Base-by-base conservation (phyloP, 805 yeast species). In the Metschnikowia lunata region DNA sequence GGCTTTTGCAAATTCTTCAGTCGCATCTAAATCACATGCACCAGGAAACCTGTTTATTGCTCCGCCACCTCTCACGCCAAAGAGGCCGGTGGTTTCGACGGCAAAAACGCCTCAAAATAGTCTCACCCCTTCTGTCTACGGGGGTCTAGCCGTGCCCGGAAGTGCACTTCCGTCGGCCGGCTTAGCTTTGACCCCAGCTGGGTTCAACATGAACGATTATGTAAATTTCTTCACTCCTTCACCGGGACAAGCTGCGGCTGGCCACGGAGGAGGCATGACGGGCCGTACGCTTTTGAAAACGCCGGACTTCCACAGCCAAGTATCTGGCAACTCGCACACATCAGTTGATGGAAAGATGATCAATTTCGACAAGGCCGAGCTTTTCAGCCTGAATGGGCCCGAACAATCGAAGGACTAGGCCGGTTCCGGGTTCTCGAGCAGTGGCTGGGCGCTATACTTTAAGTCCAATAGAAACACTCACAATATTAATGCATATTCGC, bases 141-240 rank as follows among this genome's bases (percentile, higher is more conserved):
- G 51, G n/a, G 55, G 55, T 30, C 49, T 51, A 32, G 55, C 52
- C 18, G 52, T 45, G 18, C 50, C 54, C 8, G 71, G 68, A 8
- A 49, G 55, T 34, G 50, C 52, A 26, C 57, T 69, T 31, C 76
- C 75, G 3, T 69, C 74, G 2, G 64, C 67, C 1, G 75, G 75
- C 0, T 54, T 71, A 34, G 71, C 74, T 11, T 70, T 72, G 29
- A 62, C 75, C 8, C 83, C 86, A 0, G 84, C 84, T 1, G 85
- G 83, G 2, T 86, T 87, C 67, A 86, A 87, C 62, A 79, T 87
- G 82, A 82, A 80, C 58, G 96, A 87, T 59, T 87, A 85, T 60
- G 84, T 88, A 32, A 84, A 87, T 58, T 74, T 85, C 50, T 82
- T 83, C 59, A 81, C 90, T 1, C 93, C 93, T 3, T 80, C 86